phyloP scores from a whole-genome alignment of 805 yeast genomes.

The Danielia reshetovae region DNA sequence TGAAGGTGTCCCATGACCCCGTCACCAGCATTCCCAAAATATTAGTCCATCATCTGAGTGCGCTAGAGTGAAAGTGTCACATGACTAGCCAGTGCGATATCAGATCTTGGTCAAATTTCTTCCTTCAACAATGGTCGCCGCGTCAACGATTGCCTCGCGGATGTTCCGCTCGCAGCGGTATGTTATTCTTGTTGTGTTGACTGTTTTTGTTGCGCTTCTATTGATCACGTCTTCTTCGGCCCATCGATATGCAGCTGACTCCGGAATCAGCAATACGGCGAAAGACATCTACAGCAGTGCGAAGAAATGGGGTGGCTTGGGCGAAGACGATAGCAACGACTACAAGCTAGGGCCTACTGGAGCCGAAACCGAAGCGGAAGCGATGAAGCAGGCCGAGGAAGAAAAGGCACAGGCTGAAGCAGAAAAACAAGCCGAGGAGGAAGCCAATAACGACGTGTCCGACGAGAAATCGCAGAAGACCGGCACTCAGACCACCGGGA shows the following conservation, averaged over 20 bases:
- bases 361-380: background rate
- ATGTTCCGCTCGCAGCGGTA: slow-evolving; percentile 32
- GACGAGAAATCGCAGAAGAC: no score
- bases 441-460: background rate
- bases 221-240: slow-evolving; percentile 27
- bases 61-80: no score
- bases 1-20: no score
- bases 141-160: slow-evolving; percentile 24
- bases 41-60: no score
- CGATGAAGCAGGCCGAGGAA: background rate
- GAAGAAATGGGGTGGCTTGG: background rate
- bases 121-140: no score
- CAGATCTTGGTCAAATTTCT: no score
- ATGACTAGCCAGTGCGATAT: no score
- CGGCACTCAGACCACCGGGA: no score
- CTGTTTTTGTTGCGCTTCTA: slow-evolving; percentile 22
- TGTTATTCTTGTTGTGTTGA: slow-evolving; percentile 20
- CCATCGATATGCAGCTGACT: slow-evolving; percentile 17
- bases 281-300: background rate
- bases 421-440: background rate
- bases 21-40: no score
- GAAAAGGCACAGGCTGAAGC: background rate
- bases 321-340: background rate
- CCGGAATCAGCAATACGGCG: background rate
- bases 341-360: background rate